Conservation (phyloP, 1,139 yeast genomes). For the Kurtzmaniella quercitrusa region DNA sequence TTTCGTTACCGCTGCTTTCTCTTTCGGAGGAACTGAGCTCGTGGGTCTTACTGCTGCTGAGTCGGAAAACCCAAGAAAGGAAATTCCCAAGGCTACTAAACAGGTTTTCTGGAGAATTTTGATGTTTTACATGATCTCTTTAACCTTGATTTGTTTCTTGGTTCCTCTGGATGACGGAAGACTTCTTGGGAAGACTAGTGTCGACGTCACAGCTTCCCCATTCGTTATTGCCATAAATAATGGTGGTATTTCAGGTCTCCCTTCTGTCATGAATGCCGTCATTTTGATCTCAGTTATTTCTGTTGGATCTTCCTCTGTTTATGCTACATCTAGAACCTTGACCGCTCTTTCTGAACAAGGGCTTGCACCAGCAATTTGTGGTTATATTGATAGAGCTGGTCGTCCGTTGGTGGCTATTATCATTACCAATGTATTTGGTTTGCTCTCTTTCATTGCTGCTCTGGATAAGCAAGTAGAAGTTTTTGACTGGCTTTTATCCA, state of each 20-base stretch:
- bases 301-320: constrained; percentile 42
- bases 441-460: constrained; percentile 31
- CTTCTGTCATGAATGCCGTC: constrained; percentile 49
- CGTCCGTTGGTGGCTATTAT: constrained; percentile 30
- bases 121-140: constrained; percentile 31
- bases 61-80: constrained; percentile 32
- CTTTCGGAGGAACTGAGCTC: constrained; percentile 40
- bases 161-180: constrained; percentile 25
- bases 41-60: constrained; percentile 37
- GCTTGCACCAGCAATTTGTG: constrained; percentile 29
- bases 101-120: constrained; percentile 34
- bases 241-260: constrained; percentile 52
- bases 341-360: constrained; percentile 31
- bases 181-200: constrained; percentile 30
- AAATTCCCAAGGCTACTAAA: constrained; percentile 38
- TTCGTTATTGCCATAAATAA: constrained; percentile 56
- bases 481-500: constrained; percentile 34
- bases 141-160: constrained; percentile 28
- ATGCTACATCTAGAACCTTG: constrained; percentile 29
- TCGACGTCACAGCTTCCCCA: constrained; percentile 55
- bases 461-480: constrained; percentile 25
- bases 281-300: constrained; percentile 46
- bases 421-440: constrained; percentile 25
- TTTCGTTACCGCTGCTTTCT: constrained; percentile 37
- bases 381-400: constrained; percentile 29